A percentile compares a stretch with the other conserved stretches of the same genome.
These are phyloP conservation scores for Apiotrichum laibachii DNA, from an alignment of 1,284 basidiomycete genomes.

Conservation along the genomic window DNA sequence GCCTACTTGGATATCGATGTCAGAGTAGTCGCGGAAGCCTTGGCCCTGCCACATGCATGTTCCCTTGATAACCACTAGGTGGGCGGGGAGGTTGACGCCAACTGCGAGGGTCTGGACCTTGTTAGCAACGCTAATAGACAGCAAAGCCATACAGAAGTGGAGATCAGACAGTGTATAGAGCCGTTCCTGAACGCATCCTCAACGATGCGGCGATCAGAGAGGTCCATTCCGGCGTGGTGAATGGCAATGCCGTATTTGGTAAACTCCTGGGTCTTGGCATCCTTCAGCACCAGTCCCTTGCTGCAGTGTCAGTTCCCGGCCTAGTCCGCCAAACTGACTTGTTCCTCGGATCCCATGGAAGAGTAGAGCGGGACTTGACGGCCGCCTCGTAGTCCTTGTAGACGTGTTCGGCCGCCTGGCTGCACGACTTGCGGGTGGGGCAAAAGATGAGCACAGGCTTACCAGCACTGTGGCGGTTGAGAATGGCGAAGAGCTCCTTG, in stretches of 20 bases:
- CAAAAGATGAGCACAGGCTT: constrained; percentile 84
- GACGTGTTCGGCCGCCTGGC: constrained; percentile 66
- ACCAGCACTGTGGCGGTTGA: constrained; percentile 66
- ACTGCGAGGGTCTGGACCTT: constrained; percentile 53
- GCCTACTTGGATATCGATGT: constrained; percentile 50
- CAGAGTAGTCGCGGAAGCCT: constrained; percentile 47
- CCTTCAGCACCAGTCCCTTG: constrained; percentile 21
- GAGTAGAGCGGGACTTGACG: constrained; percentile 53
- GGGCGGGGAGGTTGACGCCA: constrained; percentile 56
- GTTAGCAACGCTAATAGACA: too few species aligned
- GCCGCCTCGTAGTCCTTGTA: constrained; percentile 67
- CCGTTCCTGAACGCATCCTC: constrained; percentile 53
- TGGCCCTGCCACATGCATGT: constrained; percentile 43
- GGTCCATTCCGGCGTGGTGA: constrained; percentile 57
- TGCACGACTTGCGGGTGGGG: constrained; percentile 67
- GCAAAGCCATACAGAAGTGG: constrained; percentile 52
- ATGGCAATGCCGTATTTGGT: constrained; percentile 52
- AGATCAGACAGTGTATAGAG: constrained; percentile 47
- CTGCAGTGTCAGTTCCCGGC: constrained; percentile 5
- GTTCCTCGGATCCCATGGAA: constrained; percentile 65
- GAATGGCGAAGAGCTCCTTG: constrained; percentile 65
- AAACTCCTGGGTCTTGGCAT: constrained; percentile 34
- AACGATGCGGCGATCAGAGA: constrained; percentile 51
- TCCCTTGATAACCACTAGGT: constrained; percentile 52
- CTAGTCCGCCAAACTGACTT: constrained; percentile 50